Percentiles rank a stretch among this genome's conserved stretches.
Evolutionary conservation across 345 rosid species (phyloP).

Genomic region (Bruguiera gymnorhiza): DNA sequence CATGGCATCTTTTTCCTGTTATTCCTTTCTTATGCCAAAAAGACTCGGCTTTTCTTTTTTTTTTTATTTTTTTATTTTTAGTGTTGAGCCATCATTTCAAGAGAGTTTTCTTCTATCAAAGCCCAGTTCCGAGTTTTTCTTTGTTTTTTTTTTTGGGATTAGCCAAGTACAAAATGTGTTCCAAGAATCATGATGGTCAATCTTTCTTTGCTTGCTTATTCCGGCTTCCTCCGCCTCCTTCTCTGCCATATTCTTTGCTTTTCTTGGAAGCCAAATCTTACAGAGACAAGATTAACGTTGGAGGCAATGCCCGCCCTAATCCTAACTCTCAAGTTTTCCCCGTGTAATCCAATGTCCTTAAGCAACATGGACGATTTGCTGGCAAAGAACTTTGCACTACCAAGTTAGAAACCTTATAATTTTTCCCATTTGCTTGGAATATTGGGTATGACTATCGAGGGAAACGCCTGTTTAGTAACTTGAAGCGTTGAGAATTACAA

Average conservation of each 20-base stretch:
- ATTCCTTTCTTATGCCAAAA: neutral
- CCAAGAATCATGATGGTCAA: too few species aligned
- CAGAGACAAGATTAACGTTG: neutral
- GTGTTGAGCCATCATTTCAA: too few species aligned
- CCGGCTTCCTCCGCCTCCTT: neutral
- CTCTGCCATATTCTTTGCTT: slow-evolving; percentile 1
- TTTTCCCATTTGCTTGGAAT: too few species aligned
- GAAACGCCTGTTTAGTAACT: too few species aligned
- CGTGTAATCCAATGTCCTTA: neutral
- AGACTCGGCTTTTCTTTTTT: too few species aligned
- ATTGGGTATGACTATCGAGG: too few species aligned
- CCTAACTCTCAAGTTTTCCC: neutral
- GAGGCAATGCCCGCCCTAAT: neutral
- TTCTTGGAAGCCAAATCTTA: neutral
- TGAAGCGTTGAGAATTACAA: too few species aligned
- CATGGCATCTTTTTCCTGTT: neutral
- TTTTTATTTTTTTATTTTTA: too few species aligned
- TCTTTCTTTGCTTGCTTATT: neutral
- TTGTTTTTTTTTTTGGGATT: neutral
- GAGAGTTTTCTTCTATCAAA: neutral
- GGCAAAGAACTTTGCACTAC: neutral
- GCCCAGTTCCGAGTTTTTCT: neutral
- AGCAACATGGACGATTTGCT: neutral
- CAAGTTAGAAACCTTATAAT: neutral
- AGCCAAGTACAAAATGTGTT: neutral